A percentile compares a stretch with the other conserved stretches of the same genome.
These are phyloP conservation scores for Sisymbrium altissimum DNA, from an alignment of 345 rosid species.

Conservation along the genomic window DNA sequence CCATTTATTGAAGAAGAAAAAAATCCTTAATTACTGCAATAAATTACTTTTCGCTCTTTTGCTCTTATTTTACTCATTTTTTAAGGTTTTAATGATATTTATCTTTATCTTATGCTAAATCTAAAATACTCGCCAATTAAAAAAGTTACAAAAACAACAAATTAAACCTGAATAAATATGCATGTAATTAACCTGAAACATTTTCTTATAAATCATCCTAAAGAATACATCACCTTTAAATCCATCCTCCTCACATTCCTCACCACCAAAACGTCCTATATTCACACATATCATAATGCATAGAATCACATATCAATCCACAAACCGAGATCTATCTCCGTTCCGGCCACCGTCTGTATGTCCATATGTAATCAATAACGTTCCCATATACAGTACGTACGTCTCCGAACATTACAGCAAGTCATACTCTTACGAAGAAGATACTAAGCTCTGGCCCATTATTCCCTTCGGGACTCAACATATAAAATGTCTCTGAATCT, in stretches of 20 bases:
- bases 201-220: neutral
- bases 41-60: no score
- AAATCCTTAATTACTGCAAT: no score
- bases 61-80: no score
- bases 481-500: slow-evolving; percentile 76
- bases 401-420: slow-evolving; percentile 3
- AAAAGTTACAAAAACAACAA: no score
- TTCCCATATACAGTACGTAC: no score
- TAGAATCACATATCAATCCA: neutral
- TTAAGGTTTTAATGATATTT: no score
- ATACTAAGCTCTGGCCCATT: slow-evolving; percentile 84
- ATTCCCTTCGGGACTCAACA: slow-evolving; percentile 81
- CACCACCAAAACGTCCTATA: neutral
- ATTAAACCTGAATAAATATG: neutral
- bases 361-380: neutral
- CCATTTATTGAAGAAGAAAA: no score
- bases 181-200: neutral
- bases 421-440: slow-evolving; percentile 65
- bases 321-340: neutral
- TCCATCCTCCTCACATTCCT: neutral
- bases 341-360: neutral
- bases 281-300: slow-evolving; percentile 6
- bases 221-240: neutral
- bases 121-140: no score
- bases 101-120: no score